Evolutionary conservation across 2,329 filamentous ascomycete genomes (phyloP).

Genomic region (Ampelomyces quisqualis): DNA sequence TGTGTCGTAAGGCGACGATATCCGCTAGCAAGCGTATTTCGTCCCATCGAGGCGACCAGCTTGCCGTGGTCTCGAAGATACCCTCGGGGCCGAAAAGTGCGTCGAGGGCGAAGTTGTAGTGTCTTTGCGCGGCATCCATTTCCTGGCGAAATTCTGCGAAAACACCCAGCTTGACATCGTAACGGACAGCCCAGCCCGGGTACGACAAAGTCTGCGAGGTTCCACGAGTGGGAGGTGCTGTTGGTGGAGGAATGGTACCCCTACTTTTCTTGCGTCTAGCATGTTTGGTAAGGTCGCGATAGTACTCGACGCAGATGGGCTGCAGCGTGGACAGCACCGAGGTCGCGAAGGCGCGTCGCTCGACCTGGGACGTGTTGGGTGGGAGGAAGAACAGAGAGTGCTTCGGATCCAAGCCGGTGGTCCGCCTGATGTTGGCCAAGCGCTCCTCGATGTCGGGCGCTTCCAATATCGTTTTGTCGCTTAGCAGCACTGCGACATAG

Average conservation of each 20-base stretch:
- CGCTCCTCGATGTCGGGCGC: slow-evolving; percentile 69
- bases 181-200: slow-evolving; percentile 88
- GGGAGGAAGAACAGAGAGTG: slow-evolving; percentile 79
- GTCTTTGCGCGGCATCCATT: slow-evolving; percentile 80
- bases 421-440: slow-evolving; percentile 73
- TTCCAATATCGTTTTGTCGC: slow-evolving; percentile 63
- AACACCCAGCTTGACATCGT: slow-evolving; percentile 89
- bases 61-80: slow-evolving; percentile 82
- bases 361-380: slow-evolving; percentile 67
- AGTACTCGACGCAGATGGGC: slow-evolving; percentile 79
- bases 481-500: slow-evolving; percentile 74
- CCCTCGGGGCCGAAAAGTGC: slow-evolving; percentile 74
- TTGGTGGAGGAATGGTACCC: slow-evolving; percentile 75
- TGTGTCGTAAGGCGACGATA: slow-evolving; percentile 72
- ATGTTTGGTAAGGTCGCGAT: slow-evolving; percentile 91
- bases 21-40: slow-evolving; percentile 89
- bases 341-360: slow-evolving; percentile 72
- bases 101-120: slow-evolving; percentile 86
- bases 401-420: slow-evolving; percentile 78
- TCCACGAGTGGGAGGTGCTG: slow-evolving; percentile 76
- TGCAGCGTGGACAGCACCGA: slow-evolving; percentile 73
- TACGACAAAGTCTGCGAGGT: slow-evolving; percentile 83
- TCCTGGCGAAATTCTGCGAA: slow-evolving; percentile 94
- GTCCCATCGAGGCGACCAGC: slow-evolving; percentile 87
- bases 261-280: slow-evolving; percentile 82